These are phyloP conservation scores for Trichosporon faecale DNA, from an alignment of 1,284 basidiomycete species.

Conservation along the genomic window DNA sequence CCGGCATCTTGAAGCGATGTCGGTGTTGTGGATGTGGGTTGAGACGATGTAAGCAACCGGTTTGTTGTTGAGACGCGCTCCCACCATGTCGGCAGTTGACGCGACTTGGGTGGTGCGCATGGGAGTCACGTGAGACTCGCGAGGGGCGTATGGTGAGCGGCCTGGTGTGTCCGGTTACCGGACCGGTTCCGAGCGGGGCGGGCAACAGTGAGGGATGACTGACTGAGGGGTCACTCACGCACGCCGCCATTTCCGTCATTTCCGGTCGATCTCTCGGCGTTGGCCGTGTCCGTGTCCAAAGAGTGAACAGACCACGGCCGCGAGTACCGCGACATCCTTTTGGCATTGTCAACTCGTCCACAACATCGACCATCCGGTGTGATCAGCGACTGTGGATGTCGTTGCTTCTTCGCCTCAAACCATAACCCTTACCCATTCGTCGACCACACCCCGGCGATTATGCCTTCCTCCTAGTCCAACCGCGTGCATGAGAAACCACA, in stretches of 20 bases:
- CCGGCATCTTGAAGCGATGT: slow-evolving; percentile 43
- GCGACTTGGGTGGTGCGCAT: slow-evolving; percentile 19
- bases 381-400: neutral
- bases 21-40: slow-evolving; percentile 8
- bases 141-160: neutral
- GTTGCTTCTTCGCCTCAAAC: neutral
- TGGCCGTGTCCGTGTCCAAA: neutral
- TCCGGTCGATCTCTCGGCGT: neutral
- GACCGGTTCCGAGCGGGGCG: neutral
- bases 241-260: neutral
- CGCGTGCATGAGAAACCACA: neutral
- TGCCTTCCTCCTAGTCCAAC: neutral
- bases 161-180: neutral
- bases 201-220: neutral
- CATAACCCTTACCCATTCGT: neutral
- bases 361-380: neutral
- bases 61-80: slow-evolving; percentile 17
- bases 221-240: neutral
- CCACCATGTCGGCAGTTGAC: slow-evolving; percentile 15
- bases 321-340: neutral
- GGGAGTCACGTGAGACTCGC: neutral
- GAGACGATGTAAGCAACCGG: neutral
- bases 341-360: neutral
- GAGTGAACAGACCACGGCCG: neutral
- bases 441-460: neutral